Conservation (phyloP, 257 asterid genomes). For the Nicotiana noctiflora region DNA sequence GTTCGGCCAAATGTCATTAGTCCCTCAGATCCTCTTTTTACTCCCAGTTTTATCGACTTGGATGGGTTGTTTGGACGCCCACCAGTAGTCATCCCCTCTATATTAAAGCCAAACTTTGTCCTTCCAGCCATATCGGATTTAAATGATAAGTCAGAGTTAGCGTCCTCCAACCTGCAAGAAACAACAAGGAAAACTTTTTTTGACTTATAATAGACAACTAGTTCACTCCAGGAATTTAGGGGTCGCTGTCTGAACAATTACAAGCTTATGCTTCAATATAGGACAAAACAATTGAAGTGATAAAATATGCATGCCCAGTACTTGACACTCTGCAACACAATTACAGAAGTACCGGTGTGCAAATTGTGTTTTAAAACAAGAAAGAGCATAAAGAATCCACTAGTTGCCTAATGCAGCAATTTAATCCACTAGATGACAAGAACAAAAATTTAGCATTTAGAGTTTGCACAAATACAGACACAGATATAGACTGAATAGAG, state of each 20-base stretch:
- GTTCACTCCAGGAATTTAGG: background rate
- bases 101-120: constrained; percentile 49
- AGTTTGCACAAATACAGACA: background rate
- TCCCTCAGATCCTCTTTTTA: constrained; percentile 78
- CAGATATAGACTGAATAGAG: background rate
- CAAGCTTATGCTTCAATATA: constrained; percentile 1
- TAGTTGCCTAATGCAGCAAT: constrained; percentile 2
- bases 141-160: constrained; percentile 43
- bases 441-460: background rate
- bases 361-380: background rate
- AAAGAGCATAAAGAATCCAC: constrained; percentile 1
- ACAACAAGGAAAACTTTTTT: background rate
- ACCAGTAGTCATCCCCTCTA: constrained; percentile 48
- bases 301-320: background rate
- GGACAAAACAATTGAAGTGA: background rate
- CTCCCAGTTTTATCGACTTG: constrained; percentile 54
- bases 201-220: background rate
- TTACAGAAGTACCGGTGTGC: background rate
- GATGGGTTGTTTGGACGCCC: constrained; percentile 38
- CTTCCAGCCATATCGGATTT: constrained; percentile 67
- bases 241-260: background rate
- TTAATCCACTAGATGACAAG: background rate
- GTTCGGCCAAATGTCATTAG: constrained; percentile 75
- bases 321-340: background rate
- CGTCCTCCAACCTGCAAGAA: constrained; percentile 55